Evolutionary conservation across 768 basidiomycete species (phyloP), one percentile per base, ranked within the genome.

Genomic region (Rhizopogon rudus): DNA sequence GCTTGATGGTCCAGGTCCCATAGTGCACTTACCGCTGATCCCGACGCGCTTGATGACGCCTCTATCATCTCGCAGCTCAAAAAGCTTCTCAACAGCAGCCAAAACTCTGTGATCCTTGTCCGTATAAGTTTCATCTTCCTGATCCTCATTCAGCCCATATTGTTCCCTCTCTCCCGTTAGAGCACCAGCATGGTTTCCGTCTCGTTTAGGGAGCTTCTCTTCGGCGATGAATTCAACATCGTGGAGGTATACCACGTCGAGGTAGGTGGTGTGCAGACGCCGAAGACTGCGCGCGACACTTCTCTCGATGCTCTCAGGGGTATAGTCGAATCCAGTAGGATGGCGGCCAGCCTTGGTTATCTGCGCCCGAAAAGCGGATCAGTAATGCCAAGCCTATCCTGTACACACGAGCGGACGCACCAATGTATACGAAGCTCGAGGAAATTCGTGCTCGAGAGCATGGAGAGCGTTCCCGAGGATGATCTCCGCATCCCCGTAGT

Each of bases 291-390:
- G 81, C 46, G 75, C 67, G 16, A 95, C 79, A 58, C 85, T 87
- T 20, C 77, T 74, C 16, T 86, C 82, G 52, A 95, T 81, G 37
- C 78, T 81, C 5, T 65, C 59, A 1, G 88, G 86, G 2, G 80
- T 75, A 69, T 93, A 94, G 68, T 95, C 88, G 60, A 93, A 93
- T 42, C 77, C 73, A 1, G 73, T 70, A 16, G 63, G 64, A 64
- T 87, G 90, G 37, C 92, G 80, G 22, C 93, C 93, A 57, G 88
- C 89, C 67, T 95, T 95, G 9, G 91, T 91, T 74, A 92, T 86
- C 90, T 93, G 54, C 14, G 37, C 14, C 17, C 13, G n/a, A n/a
- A n/a, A 40, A 8, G 40, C n/a, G 20, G 13, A 7, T 20, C 33
- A 16, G 6, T 40, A 16, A 40, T 20, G 46, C 20, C 8, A 16